Evolutionary conservation across 805 yeast species (phyloP), one percentile per base, ranked within the genome.

Genomic region (Saccharomycopsis fermentans): DNA sequence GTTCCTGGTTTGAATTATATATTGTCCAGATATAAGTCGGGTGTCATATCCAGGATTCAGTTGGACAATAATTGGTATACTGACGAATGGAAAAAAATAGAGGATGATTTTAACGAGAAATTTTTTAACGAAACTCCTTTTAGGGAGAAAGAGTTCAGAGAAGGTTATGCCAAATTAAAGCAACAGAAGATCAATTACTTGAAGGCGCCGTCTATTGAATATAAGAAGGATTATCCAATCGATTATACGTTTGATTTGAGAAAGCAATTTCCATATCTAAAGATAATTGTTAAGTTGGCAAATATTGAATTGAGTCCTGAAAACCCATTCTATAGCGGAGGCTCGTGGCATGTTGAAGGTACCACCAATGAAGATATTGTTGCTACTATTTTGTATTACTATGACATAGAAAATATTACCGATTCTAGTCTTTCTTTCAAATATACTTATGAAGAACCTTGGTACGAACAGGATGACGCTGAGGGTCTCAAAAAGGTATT

Each of bases 281-380:
- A 74, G 58, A 76, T 75, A 1, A 72, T 75, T 51, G 72, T 69
- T 11, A 75, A 75, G 58, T 43, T 75, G 62, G 77, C 77, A 19
- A 72, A 71, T 59, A 75, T 75, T 52, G 72, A 71, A 55, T 64
- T 75, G 55, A 72, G 75, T 1, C 77, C 78, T 0, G 75, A 74
- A 51, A 70, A 69, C 29, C 74, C 77, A 1, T 55, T 55, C 1
- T 75, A 74, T 56, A 56, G 62, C 1, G 78, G 78, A 1, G 77
- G 78, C 0, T 61, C 73, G 1, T 75, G 78, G 78, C 78, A 75
- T 57, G 70, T 74, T 1, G 77, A 75, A 63, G 79, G 78, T 0
- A 67, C 74, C 6, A 68, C 68, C 26, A 72, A 71, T 59, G 79
- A 75, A 62, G 72, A 73, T 58, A 74, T 75, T 51, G 71, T 75